Conservation (phyloP, 257 asterid species). For the Penstemon davidsonii region DNA sequence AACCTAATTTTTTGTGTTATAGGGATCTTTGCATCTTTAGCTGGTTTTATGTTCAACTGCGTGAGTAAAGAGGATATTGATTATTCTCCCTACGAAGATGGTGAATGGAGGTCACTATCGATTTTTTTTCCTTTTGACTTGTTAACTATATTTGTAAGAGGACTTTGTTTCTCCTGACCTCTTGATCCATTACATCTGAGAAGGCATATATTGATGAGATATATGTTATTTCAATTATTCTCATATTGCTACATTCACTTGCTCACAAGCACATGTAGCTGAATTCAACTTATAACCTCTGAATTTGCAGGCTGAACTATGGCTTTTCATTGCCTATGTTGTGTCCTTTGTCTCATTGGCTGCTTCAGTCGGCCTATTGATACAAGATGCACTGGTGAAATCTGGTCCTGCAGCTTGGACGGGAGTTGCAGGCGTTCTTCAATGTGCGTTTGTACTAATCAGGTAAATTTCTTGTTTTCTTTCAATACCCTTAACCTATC, state of each 20-base stretch:
- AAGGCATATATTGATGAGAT: too few relatives aligned
- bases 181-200: too few relatives aligned
- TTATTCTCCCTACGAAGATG: constrained; percentile 93
- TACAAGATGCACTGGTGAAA: constrained; percentile 80
- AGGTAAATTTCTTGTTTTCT: constrained; percentile 44
- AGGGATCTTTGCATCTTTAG: constrained; percentile 94
- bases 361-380: constrained; percentile 90
- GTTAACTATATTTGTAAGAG: neutral
- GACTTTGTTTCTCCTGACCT: neutral
- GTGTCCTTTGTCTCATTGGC: constrained; percentile 94
- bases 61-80: constrained; percentile 91
- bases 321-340: constrained; percentile 97
- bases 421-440: constrained; percentile 96
- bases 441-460: constrained; percentile 76
- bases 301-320: constrained; percentile 75
- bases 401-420: constrained; percentile 92
- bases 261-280: neutral
- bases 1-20: neutral
- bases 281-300: constrained; percentile 12
- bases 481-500: neutral
- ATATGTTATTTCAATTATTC: too few relatives aligned
- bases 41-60: constrained; percentile 96
- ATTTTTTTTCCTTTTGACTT: neutral
- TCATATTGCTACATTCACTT: too few relatives aligned
- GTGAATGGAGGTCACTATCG: constrained; percentile 84